These are phyloP conservation scores for Manihot esculenta DNA, from an alignment of 441 rosid genomes.

Conservation along the genomic window DNA sequence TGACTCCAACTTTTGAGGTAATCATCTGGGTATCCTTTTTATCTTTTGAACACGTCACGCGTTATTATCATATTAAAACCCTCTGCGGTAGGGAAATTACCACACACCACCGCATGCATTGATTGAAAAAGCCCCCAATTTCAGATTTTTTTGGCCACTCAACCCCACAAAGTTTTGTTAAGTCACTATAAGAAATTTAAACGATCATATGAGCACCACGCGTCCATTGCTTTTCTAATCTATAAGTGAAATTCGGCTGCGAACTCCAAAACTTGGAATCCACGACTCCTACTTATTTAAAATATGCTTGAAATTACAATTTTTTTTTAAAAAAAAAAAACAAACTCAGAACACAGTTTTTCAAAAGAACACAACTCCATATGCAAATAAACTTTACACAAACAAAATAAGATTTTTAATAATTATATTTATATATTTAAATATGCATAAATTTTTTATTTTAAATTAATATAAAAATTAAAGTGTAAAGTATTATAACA, in stretches of 20 bases:
- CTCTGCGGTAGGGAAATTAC: neutral
- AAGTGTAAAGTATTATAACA: no score
- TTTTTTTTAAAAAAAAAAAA: no score
- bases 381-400: no score
- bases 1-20: constrained; percentile 1
- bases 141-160: neutral
- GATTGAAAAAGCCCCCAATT: neutral
- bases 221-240: no score
- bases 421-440: no score
- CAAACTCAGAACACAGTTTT: no score
- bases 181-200: no score
- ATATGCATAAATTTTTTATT: no score
- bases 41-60: neutral
- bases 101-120: neutral
- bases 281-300: neutral
- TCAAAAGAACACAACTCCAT: no score
- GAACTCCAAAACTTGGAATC: constrained; percentile 4
- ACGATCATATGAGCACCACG: neutral
- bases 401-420: no score
- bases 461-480: no score
- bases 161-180: constrained; percentile 6
- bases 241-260: neutral
- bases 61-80: neutral
- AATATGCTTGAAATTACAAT: constrained; percentile 3
- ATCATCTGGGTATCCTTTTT: neutral